Evolutionary conservation across 106 monocot species (phyloP).

Genomic region (Hemerocallis citrina): DNA sequence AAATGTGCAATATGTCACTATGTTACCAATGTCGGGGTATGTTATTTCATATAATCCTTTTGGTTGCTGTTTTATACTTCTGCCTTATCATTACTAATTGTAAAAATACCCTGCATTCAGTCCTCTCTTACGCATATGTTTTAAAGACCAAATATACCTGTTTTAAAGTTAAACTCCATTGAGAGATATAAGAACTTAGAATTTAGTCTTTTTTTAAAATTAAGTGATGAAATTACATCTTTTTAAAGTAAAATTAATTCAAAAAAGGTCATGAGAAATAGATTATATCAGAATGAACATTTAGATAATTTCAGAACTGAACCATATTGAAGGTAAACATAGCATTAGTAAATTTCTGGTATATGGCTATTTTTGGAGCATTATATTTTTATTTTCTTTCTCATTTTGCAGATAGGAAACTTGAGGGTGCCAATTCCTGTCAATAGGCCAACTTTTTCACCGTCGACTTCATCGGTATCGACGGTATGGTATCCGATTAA

Average conservation of each 20-base stretch:
- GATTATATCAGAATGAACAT: no score
- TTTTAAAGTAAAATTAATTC: no score
- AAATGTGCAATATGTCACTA: constrained; percentile 60
- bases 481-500: neutral
- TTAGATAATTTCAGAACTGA: no score
- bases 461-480: constrained; percentile 36
- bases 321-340: no score
- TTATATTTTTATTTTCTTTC: neutral
- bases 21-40: constrained; percentile 50
- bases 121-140: neutral
- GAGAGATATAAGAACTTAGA: no score
- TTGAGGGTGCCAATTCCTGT: constrained; percentile 23
- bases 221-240: no score
- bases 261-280: no score
- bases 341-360: no score
- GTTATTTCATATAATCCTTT: neutral
- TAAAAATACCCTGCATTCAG: no score
- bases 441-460: constrained; percentile 11
- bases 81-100: neutral
- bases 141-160: neutral
- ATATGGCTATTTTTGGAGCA: neutral
- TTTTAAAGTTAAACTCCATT: no score
- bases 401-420: constrained; percentile 20
- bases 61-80: neutral
- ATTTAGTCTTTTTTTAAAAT: no score